Evolutionary conservation across 306 rosid genomes (phyloP), one percentile per base, ranked within the genome.

Genomic region (Cucurbita moschata): DNA sequence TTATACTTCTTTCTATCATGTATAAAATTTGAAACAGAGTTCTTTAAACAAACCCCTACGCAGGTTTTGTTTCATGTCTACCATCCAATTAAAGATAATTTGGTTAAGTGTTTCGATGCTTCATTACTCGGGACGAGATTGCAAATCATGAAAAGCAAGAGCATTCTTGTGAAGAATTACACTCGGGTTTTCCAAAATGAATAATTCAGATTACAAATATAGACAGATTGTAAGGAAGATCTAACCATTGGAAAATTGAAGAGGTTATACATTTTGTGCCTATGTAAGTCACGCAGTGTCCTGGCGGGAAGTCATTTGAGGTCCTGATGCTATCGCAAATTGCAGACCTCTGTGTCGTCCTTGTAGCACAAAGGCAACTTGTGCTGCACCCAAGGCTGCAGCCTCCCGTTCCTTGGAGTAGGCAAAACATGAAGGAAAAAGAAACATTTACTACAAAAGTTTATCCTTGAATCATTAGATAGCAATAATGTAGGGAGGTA

Each of bases 311-410:
- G 74, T 69, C 72, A 68, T 81, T 10, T 85, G 68, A 44, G 94
- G 82, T 19, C 84, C 91, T 44, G 97, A 82, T 37, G 96, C 91
- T 78, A 91, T 78, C 2, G 97, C 89, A 15, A 94, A 85, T 72
- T 91, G 99, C 50, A 94, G 81, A 38, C 95, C 96, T 78, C 96
- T 79, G 30, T 76, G 95, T 59, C 90, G 99, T 71, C 92, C 96
- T 19, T 94, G 97, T 77, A 94, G 82, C 70, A 94, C 91, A 77
- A 91, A 91, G 18, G 99, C 99, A 26, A 94, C 97, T 86, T 91
- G 99, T n/a, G 97, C 87, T 7, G 97, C 99, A n/a, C 97, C 97
- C 79, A 94, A 80, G 47, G 96, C 96, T 46, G 96, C 97, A n/a
- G 97, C 97, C 79, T 94, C 99, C 96, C 88, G 90, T 74, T 80